These are phyloP conservation scores for Abrus precatorius DNA, from an alignment of 306 rosid species.

Conservation along the genomic window DNA sequence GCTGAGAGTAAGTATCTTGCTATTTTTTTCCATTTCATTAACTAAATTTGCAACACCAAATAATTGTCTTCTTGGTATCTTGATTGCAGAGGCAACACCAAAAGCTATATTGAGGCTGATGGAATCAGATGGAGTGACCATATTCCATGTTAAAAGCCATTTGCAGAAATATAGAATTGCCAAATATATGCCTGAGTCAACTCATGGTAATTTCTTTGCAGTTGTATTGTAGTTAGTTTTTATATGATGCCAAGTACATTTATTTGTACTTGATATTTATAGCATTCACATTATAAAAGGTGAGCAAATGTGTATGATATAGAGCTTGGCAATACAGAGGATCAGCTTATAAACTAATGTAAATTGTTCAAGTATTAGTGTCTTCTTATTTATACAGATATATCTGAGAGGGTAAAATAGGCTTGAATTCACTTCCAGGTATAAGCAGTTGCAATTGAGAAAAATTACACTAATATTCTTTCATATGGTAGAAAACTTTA, in stretches of 20 bases:
- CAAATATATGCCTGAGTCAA: conserved; percentile 76
- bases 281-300: background rate
- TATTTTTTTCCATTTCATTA: background rate
- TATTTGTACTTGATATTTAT: conserved; percentile 11
- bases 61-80: conserved; percentile 33
- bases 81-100: conserved; percentile 86
- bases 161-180: conserved; percentile 96
- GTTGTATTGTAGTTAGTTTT: background rate
- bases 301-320: conserved; percentile 10
- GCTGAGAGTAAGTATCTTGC: conserved; percentile 70
- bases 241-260: conserved; percentile 34
- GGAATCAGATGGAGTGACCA: conserved; percentile 84
- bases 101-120: conserved; percentile 82
- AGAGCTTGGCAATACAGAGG: background rate
- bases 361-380: background rate
- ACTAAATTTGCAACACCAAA: background rate
- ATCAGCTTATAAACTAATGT: background rate
- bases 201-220: conserved; percentile 63
- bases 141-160: conserved; percentile 92
- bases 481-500: background rate
- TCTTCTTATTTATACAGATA: background rate
- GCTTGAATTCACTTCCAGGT: background rate
- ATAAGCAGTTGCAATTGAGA: background rate
- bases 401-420: background rate
- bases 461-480: background rate